Percentiles rank a stretch among this genome's conserved stretches.
Conservation (phyloP, 768 basidiomycete genomes). For the Tricholoma sp. region DNA sequence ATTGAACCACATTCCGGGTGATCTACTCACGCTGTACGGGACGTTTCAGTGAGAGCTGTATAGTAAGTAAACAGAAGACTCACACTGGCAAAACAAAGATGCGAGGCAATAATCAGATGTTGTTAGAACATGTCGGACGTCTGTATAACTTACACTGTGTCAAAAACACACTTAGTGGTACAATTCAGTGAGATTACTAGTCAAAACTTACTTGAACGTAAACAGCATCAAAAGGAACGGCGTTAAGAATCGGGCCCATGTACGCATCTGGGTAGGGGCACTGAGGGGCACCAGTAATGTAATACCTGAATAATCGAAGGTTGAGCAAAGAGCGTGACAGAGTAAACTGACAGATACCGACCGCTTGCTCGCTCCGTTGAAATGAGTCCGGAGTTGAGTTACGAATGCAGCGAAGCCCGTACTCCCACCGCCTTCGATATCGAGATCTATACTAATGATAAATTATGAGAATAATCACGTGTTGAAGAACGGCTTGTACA, state of each 20-base stretch:
- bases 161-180: too few relatives aligned
- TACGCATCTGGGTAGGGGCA: conserved; percentile 61
- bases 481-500: not conserved
- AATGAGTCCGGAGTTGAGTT: conserved; percentile 36
- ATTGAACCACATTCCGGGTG: not conserved
- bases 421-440: conserved; percentile 55
- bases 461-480: not conserved
- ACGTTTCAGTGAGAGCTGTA: not conserved
- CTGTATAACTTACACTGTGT: conserved; percentile 7
- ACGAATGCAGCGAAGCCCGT: conserved; percentile 46
- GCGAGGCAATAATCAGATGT: not conserved
- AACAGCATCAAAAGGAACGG: conserved; percentile 59
- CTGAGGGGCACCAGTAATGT: conserved; percentile 49
- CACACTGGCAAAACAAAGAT: conserved; percentile 9
- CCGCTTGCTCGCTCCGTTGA: conserved; percentile 44
- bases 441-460: conserved; percentile 47
- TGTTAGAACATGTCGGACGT: not conserved
- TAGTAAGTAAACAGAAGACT: not conserved
- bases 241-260: conserved; percentile 46
- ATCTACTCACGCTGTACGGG: conserved; percentile 6
- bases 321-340: not conserved
- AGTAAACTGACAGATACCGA: conserved; percentile 16
- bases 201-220: conserved; percentile 55
- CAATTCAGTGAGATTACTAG: not conserved
- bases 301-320: conserved; percentile 33